These are phyloP conservation scores for Suillus weaverae DNA, from an alignment of 768 basidiomycete species.

Conservation along the genomic window DNA sequence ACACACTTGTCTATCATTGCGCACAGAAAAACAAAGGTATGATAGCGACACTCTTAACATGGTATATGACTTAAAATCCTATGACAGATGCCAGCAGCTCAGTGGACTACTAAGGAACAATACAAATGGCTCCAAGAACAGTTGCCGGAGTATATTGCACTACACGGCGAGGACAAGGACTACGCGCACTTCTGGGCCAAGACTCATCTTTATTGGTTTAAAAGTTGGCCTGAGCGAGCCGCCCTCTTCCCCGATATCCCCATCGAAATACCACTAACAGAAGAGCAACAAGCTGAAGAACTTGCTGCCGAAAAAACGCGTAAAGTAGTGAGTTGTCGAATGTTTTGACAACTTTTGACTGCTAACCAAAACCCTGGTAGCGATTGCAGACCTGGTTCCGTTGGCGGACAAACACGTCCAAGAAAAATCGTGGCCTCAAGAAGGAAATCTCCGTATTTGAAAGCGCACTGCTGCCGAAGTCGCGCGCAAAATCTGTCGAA, in stretches of 20 bases:
- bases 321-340: constrained; percentile 3
- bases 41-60: neutral
- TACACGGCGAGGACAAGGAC: neutral
- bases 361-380: neutral
- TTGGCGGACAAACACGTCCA: constrained; percentile 1
- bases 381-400: constrained; percentile 4
- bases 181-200: neutral
- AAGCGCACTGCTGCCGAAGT: neutral
- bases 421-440: neutral
- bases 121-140: neutral
- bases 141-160: neutral
- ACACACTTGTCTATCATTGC: neutral
- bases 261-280: neutral
- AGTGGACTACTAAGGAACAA: neutral
- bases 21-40: neutral
- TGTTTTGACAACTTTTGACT: neutral
- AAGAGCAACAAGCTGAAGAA: neutral
- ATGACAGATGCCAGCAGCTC: neutral
- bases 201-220: constrained; percentile 3
- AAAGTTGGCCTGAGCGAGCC: constrained; percentile 2
- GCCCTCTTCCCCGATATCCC: neutral
- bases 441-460: constrained; percentile 2
- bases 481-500: neutral
- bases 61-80: neutral
- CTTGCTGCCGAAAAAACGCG: neutral